Conservation (phyloP, 768 basidiomycete genomes). For the Russula abietina region DNA sequence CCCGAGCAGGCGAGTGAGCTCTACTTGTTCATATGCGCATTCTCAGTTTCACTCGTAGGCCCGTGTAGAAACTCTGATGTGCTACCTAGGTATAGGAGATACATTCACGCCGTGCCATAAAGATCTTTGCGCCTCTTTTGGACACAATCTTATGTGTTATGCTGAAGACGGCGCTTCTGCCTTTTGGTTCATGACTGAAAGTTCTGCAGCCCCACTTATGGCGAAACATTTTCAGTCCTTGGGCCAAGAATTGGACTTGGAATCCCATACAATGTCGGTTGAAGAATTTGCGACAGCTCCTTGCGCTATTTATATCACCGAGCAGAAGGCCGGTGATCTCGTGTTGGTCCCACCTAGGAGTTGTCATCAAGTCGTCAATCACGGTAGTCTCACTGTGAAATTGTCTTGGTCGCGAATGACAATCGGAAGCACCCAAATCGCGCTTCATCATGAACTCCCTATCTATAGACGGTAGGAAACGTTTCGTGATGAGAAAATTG, state of each 20-base stretch:
- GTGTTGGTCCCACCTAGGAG: conserved; percentile 76
- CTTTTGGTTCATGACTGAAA: conserved; percentile 83
- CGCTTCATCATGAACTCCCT: conserved; percentile 68
- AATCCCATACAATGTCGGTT: conserved; percentile 57
- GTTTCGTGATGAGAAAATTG: neutral
- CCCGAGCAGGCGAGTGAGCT: conserved; percentile 42
- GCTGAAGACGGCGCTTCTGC: conserved; percentile 66
- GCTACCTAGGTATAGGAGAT: conserved; percentile 75
- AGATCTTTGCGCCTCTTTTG: conserved; percentile 76
- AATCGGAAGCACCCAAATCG: conserved; percentile 48
- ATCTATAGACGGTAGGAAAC: conserved; percentile 64
- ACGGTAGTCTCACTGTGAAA: conserved; percentile 76
- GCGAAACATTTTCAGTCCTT: conserved; percentile 54
- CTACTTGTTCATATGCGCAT: conserved; percentile 9
- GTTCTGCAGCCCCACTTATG: conserved; percentile 48
- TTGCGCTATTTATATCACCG: conserved; percentile 61
- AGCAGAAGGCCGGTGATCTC: conserved; percentile 72
- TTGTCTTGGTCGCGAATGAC: conserved; percentile 87
- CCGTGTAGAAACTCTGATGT: conserved; percentile 74
- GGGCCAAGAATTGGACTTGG: conserved; percentile 62
- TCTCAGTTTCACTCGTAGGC: neutral
- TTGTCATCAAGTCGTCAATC: conserved; percentile 80
- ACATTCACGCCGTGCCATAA: conserved; percentile 84
- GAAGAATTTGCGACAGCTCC: conserved; percentile 59
- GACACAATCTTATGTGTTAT: conserved; percentile 84